A percentile compares a stretch with the other conserved stretches of the same genome.
phyloP scores from a whole-genome alignment of 305 asterid genomes.

The Plantago coronopus region DNA sequence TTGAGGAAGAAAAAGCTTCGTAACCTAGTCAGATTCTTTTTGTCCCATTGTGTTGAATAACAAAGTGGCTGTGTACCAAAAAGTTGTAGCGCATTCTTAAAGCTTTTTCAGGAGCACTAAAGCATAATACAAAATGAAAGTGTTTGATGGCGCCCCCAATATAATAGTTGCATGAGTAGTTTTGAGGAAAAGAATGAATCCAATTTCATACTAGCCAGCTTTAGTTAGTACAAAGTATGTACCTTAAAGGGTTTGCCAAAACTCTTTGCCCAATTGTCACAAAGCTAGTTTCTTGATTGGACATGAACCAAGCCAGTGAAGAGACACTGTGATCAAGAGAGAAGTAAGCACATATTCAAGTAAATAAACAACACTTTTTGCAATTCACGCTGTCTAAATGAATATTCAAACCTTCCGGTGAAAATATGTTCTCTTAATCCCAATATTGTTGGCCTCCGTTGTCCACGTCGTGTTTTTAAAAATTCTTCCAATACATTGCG shows the following conservation, averaged over 20 bases:
- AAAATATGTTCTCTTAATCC: constrained; percentile 94
- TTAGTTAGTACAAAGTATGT: not conserved
- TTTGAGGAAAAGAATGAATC: not conserved
- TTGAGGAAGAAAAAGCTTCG: no score
- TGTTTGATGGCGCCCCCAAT: no score
- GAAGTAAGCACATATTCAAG: not conserved
- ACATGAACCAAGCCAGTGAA: constrained; percentile 97
- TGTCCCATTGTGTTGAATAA: no score
- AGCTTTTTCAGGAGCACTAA: no score
- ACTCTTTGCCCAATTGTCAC: constrained; percentile 97
- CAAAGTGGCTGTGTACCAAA: no score
- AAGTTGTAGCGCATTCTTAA: no score
- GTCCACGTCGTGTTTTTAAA: constrained; percentile 48
- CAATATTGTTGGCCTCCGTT: constrained; percentile 79
- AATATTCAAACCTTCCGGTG: constrained; percentile 43
- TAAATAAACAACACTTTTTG: not conserved
- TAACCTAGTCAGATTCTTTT: no score
- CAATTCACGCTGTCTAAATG: not conserved
- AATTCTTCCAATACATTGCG: constrained; percentile 90
- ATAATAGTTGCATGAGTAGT: not conserved
- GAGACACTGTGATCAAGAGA: constrained; percentile 47
- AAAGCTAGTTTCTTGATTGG: constrained; percentile 88
- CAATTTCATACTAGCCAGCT: no score
- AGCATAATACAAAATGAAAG: no score
- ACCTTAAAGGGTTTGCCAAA: constrained; percentile 78